A percentile compares a stretch with the other conserved stretches of the same genome.
Conservation (phyloP, 306 rosid species). For the Luffa acutangula region DNA sequence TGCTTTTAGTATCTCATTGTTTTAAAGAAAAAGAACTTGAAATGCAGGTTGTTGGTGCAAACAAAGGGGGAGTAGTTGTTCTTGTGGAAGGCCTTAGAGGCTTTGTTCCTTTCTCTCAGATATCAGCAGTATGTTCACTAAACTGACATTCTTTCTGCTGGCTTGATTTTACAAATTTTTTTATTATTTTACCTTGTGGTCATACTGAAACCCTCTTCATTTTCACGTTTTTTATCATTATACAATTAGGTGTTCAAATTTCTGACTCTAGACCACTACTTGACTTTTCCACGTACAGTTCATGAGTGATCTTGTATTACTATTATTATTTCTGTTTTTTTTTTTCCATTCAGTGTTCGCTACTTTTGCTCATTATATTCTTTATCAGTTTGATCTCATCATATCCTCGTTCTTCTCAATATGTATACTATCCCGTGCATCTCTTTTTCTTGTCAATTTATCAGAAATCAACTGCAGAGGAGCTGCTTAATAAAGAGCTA, state of each 20-base stretch:
- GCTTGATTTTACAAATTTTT: background rate
- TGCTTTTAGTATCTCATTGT: background rate
- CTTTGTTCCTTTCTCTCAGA: slow-evolving; percentile 91
- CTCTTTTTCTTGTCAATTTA: background rate
- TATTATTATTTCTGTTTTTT: background rate
- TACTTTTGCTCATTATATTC: background rate
- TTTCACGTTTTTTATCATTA: background rate
- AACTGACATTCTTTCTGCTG: slow-evolving; percentile 5
- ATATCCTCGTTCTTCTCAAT: background rate
- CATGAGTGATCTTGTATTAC: background rate
- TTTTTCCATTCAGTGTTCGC: background rate
- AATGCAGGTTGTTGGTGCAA: slow-evolving; percentile 63
- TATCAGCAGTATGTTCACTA: slow-evolving; percentile 61
- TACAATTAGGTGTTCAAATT: background rate
- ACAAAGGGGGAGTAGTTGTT: slow-evolving; percentile 88
- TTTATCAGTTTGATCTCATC: background rate
- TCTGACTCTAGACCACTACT: background rate
- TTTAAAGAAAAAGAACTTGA: background rate
- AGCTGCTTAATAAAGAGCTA: slow-evolving; percentile 64
- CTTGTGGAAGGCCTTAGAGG: slow-evolving; percentile 84
- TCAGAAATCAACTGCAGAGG: slow-evolving; percentile 73
- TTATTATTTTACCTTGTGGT: background rate
- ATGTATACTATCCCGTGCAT: background rate
- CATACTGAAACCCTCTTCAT: background rate
- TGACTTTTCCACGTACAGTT: background rate